Base-by-base conservation (phyloP, 2,329 filamentous ascomycete species). In the Endoconidiophora laricicola region DNA sequence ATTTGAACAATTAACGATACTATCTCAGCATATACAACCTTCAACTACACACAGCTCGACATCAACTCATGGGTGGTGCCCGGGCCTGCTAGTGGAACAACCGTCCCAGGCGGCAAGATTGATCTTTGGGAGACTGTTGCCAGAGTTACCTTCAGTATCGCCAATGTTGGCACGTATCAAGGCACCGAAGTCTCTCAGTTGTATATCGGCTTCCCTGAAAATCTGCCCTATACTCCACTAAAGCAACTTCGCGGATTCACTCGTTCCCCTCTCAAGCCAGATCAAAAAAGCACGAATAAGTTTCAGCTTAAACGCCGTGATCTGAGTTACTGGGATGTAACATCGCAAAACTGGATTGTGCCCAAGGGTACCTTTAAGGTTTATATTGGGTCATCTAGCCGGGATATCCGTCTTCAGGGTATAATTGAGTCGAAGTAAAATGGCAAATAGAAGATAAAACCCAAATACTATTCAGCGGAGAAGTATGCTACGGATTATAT, bases 261-360 rank as follows among this genome's bases (percentile, higher is more conserved):
- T 44, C 87, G 86, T 64, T 72, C 81, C 0, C 69, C 69, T 50
- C 61, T 87, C 1, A 67, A 71, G 49, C 67, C 76, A 0, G 80
- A 79, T 0, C 70, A 81, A 63, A 70, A 65, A 41, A 71, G 74
- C 63, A 65, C 56, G 5, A 74, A 78, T 2, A 65, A 69, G 14
- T 68, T 87, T 9, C 63, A 66, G 3, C 63, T 79, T 46, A 60
- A 73, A 53, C 73, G 74, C 58, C 78, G 82, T 50, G 78, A 76
- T 0, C 73, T 76, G 0, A 75, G 76, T 49, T 86, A 79, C 65
- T 86, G 78, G 69, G 88, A 90, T 67, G 76, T 69, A 1, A 83
- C 83, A 33, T 60, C 57, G 0, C 70, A 83, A 63, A 69, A 78
- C 48, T 86, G 81, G 81, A 57, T 69, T 3, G 60, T 75, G 43